Evolutionary conservation across 139 green algal species (phyloP).

Genomic region (Ettlia oleoabundans): DNA sequence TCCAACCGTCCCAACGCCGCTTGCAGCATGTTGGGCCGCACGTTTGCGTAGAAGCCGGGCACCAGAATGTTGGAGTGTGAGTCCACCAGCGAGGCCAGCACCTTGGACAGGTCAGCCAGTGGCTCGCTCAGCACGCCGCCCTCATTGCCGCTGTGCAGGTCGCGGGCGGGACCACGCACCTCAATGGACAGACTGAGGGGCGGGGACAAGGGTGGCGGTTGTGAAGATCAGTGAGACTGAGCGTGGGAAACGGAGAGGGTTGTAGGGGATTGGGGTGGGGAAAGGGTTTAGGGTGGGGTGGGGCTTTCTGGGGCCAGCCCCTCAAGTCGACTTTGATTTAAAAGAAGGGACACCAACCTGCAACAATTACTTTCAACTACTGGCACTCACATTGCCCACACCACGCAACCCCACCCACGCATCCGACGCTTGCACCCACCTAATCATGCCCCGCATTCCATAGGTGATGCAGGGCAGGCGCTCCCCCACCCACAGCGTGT

Average conservation of each 20-base stretch:
- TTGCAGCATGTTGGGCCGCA: constrained; percentile 73
- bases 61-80: constrained; percentile 57
- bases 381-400: too few species aligned
- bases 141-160: constrained; percentile 96
- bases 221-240: too few species aligned
- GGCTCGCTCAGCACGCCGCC: constrained; percentile 95
- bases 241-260: too few species aligned
- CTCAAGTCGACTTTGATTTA: too few species aligned
- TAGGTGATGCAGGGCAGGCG: constrained; percentile 94
- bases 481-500: constrained; percentile 94
- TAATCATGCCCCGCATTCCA: constrained; percentile 91
- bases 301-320: too few species aligned
- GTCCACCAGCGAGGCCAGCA: constrained; percentile 74
- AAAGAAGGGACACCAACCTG: too few species aligned
- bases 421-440: too few species aligned
- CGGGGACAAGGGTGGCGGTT: too few species aligned
- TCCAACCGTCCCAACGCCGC: constrained; percentile 67
- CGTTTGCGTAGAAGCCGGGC: constrained; percentile 85
- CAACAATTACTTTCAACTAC: too few species aligned
- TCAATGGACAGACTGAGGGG: constrained; percentile 61
- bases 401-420: too few species aligned
- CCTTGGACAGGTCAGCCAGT: constrained; percentile 85
- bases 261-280: too few species aligned
- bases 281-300: too few species aligned
- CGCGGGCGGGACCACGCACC: constrained; percentile 78